Conservation (phyloP, 495 filamentous ascomycete genomes). For the Trichocladium uniseriatum region DNA sequence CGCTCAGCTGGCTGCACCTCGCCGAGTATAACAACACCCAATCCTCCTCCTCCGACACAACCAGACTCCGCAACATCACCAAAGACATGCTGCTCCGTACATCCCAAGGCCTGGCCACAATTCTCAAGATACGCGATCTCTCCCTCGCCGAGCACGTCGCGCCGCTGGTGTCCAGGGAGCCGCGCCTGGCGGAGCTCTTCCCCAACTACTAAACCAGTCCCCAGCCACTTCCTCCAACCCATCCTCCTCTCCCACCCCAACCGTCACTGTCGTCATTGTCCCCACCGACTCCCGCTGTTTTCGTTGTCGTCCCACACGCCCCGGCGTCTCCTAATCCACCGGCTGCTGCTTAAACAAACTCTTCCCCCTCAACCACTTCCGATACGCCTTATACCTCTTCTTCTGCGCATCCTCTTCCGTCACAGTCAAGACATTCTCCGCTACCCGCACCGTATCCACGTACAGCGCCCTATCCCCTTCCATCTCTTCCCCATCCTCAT, state of each 20-base stretch:
- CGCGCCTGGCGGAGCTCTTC: conserved; percentile 34
- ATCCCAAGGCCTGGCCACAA: conserved; percentile 22
- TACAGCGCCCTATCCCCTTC: conserved; percentile 63
- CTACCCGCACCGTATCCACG: conserved; percentile 61
- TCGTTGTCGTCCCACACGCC: not conserved
- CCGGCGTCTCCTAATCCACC: conserved; percentile 39
- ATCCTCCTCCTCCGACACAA: not conserved
- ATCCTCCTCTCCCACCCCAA: not conserved
- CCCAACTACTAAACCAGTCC: conserved; percentile 37
- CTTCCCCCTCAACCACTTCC: conserved; percentile 88
- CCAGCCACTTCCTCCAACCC: not conserved
- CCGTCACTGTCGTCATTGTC: not conserved
- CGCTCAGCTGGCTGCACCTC: conserved; percentile 58
- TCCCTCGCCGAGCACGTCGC: conserved; percentile 23
- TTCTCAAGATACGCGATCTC: conserved; percentile 20
- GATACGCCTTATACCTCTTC: conserved; percentile 92
- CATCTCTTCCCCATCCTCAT: conserved; percentile 57
- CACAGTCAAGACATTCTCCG: conserved; percentile 80
- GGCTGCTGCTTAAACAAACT: conserved; percentile 86
- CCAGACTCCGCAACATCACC: conserved; percentile 21
- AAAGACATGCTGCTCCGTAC: conserved; percentile 39
- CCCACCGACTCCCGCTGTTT: not conserved
- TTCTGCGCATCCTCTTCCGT: conserved; percentile 71
- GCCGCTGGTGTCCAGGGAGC: conserved; percentile 36
- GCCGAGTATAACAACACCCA: conserved; percentile 36